These are phyloP conservation scores for Purshia tridentata DNA, from an alignment of 306 rosid genomes.

Conservation along the genomic window DNA sequence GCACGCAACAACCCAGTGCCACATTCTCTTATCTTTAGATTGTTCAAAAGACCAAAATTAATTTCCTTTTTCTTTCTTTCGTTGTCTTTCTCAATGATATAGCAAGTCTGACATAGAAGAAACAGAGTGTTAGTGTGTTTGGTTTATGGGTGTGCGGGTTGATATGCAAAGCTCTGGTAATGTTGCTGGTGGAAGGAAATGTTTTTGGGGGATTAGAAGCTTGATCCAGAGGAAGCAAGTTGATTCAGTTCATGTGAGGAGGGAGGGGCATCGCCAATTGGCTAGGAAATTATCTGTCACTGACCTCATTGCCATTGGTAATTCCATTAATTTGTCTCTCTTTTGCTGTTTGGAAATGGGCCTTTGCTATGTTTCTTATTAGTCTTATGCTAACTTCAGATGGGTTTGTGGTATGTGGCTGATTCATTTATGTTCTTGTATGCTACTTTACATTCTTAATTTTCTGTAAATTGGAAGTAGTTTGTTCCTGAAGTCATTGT, in stretches of 20 bases:
- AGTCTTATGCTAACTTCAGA: background rate
- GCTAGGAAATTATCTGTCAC: constrained; percentile 55
- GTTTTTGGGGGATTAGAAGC: constrained; percentile 41
- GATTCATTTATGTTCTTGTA: background rate
- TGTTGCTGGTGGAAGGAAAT: constrained; percentile 20
- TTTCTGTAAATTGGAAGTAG: background rate
- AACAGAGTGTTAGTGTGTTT: background rate
- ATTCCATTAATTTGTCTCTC: background rate
- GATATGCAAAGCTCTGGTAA: constrained; percentile 14
- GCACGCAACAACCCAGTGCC: background rate
- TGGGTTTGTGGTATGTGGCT: background rate
- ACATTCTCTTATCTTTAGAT: background rate
- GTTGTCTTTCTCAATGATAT: background rate
- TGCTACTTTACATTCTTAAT: background rate
- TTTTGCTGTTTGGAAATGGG: background rate
- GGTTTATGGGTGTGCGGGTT: background rate
- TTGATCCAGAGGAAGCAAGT: constrained; percentile 62
- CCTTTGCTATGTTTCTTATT: background rate
- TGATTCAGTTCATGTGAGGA: constrained; percentile 49
- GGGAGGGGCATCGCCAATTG: constrained; percentile 37
- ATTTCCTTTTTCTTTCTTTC: background rate
- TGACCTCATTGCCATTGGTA: constrained; percentile 71
- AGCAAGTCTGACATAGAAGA: background rate
- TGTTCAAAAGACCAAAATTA: background rate
- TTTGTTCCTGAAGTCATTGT: background rate